Evolutionary conservation across 192 early-diverging fungal species (phyloP).

Genomic region (Gigaspora rosea): DNA sequence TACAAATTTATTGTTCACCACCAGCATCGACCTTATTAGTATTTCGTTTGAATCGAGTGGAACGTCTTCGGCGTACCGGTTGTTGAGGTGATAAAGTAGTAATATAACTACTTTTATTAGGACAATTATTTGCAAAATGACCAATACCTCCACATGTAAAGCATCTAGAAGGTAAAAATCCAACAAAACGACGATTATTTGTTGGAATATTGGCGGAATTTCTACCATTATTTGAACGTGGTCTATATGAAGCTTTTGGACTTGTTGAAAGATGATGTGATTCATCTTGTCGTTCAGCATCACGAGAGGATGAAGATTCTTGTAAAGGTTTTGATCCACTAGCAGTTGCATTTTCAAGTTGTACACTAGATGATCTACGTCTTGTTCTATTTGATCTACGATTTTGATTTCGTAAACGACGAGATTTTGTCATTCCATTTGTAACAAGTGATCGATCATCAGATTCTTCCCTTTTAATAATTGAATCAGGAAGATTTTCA

Average conservation of each 20-base stretch:
- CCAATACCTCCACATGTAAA: slow-evolving; percentile 22
- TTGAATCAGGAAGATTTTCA: background rate
- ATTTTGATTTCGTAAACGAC: background rate
- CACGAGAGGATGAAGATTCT: background rate
- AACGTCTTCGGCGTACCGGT: background rate
- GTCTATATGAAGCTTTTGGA: background rate
- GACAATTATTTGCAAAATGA: slow-evolving; percentile 10
- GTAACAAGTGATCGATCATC: no score
- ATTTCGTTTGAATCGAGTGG: background rate
- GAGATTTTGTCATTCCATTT: background rate
- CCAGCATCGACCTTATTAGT: background rate
- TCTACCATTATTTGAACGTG: background rate
- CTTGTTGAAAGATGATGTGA: no score
- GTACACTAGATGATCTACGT: background rate
- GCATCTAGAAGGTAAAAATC: slow-evolving; percentile 17
- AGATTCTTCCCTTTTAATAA: background rate
- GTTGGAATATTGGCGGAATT: background rate
- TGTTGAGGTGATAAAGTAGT: slow-evolving; percentile 5
- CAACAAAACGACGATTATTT: slow-evolving; percentile 13
- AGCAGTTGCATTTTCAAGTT: background rate
- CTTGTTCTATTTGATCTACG: background rate
- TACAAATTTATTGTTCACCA: no score
- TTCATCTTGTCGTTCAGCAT: no score
- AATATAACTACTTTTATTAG: slow-evolving; percentile 1
- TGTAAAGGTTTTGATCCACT: background rate